These are phyloP conservation scores for Rugonectria rugulosa DNA, from an alignment of 2,329 filamentous ascomycete genomes.

Conservation along the genomic window DNA sequence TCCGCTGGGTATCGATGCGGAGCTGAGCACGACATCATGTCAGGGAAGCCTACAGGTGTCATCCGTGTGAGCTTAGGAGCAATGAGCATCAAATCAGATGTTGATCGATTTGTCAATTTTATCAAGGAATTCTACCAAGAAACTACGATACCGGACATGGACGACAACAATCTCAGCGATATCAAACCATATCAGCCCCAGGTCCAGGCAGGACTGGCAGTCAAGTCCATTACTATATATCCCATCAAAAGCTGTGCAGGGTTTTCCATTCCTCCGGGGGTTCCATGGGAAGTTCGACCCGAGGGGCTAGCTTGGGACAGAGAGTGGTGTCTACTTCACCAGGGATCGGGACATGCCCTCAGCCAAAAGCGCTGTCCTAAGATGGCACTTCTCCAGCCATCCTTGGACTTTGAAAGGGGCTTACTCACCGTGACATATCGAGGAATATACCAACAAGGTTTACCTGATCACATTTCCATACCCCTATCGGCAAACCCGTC, in stretches of 20 bases:
- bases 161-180: background rate
- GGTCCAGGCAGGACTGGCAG: conserved; percentile 33
- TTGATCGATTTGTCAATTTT: conserved; percentile 75
- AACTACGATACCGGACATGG: background rate
- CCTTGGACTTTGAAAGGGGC: conserved; percentile 73
- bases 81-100: conserved; percentile 83
- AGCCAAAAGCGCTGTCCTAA: conserved; percentile 88
- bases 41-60: conserved; percentile 86
- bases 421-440: conserved; percentile 67
- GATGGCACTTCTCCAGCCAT: conserved; percentile 85
- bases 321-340: conserved; percentile 94
- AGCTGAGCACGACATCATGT: conserved; percentile 79
- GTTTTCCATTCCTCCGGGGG: conserved; percentile 70
- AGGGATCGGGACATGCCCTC: conserved; percentile 82
- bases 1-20: conserved; percentile 86
- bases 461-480: conserved; percentile 53
- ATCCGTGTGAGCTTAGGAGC: conserved; percentile 87
- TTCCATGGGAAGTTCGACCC: conserved; percentile 76
- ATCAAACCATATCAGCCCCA: background rate
- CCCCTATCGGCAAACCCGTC: conserved; percentile 74
- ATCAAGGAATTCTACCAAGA: conserved; percentile 66
- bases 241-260: conserved; percentile 95
- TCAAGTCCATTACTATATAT: conserved; percentile 78
- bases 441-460: conserved; percentile 39
- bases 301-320: conserved; percentile 94